Conservation (phyloP, 768 basidiomycete genomes). For the Boletus tylopilopsis region DNA sequence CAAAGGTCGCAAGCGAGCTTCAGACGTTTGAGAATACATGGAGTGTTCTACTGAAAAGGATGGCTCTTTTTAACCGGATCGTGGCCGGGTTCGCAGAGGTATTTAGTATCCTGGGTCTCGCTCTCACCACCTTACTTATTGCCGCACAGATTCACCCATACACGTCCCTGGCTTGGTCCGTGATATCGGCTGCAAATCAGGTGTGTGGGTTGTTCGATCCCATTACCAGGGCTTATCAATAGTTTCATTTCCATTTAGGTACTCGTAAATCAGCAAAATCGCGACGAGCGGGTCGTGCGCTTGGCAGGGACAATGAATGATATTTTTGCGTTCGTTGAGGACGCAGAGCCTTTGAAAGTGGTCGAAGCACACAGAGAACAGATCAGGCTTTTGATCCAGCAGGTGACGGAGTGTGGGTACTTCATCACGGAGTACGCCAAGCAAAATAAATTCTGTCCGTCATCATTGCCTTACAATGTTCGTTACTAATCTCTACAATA, state of each 20-base stretch:
- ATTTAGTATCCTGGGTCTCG: background rate
- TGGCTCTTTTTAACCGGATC: slow-evolving; percentile 12
- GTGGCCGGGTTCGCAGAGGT: slow-evolving; percentile 15
- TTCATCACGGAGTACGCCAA: slow-evolving; percentile 22
- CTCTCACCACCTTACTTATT: slow-evolving; percentile 3
- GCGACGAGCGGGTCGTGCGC: slow-evolving; percentile 14
- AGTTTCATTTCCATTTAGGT: slow-evolving; percentile 1
- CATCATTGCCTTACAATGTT: background rate
- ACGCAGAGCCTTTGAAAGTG: slow-evolving; percentile 5
- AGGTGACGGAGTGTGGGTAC: slow-evolving; percentile 23
- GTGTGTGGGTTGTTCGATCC: background rate
- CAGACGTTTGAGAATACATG: slow-evolving; percentile 20
- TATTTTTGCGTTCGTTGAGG: slow-evolving; percentile 12
- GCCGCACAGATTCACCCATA: slow-evolving; percentile 16
- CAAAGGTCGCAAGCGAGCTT: background rate
- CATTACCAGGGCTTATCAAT: background rate
- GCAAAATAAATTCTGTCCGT: slow-evolving; percentile 16
- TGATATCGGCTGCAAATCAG: slow-evolving; percentile 20
- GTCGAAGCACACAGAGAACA: slow-evolving; percentile 6
- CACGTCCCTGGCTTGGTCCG: slow-evolving; percentile 18
- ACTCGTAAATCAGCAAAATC: slow-evolving; percentile 15
- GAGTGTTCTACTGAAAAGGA: slow-evolving; percentile 9
- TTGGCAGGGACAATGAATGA: slow-evolving; percentile 16
- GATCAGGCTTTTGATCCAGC: slow-evolving; percentile 13
- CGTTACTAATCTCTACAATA: background rate